Conservation (phyloP, 148 eudicot genomes). For the Chenopodium berlandieri region DNA sequence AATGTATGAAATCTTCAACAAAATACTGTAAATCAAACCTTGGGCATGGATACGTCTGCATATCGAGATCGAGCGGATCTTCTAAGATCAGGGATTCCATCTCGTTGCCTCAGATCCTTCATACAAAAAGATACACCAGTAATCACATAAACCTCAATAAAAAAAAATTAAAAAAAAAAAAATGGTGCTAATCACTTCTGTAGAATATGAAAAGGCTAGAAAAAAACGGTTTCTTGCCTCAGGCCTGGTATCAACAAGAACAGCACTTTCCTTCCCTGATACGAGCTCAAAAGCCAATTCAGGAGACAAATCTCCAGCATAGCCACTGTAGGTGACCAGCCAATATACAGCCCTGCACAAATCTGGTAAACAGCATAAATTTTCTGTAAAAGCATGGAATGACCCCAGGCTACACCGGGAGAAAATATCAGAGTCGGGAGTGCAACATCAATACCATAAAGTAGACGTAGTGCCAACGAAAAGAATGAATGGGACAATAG, state of each 20-base stretch:
- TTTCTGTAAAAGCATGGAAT: conserved; percentile 22
- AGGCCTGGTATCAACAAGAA: conserved; percentile 85
- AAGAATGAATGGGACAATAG: conserved; percentile 66
- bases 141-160: conserved; percentile 2
- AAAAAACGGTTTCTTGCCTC: conserved; percentile 86
- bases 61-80: conserved; percentile 79
- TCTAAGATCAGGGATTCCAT: conserved; percentile 96
- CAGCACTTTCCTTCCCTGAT: conserved; percentile 53
- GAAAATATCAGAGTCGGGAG: conserved; percentile 10
- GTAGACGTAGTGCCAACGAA: conserved; percentile 62
- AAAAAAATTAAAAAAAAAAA: neutral
- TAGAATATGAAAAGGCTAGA: conserved; percentile 40
- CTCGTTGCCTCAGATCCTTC: conserved; percentile 79
- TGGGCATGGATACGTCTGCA: conserved; percentile 64
- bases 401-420: neutral
- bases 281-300: conserved; percentile 63
- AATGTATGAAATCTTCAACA: neutral
- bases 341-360: conserved; percentile 83
- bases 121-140: conserved; percentile 15
- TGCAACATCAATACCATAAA: conserved; percentile 70
- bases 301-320: conserved; percentile 93
- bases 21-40: conserved; percentile 44
- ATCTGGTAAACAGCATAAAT: conserved; percentile 67
- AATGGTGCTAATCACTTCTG: conserved; percentile 13
- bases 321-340: conserved; percentile 78